Percentiles rank a stretch among this genome's conserved stretches.
Evolutionary conservation across 352 stramenopile genomes (phyloP).

Genomic region (Phytophthora hybrid): DNA sequence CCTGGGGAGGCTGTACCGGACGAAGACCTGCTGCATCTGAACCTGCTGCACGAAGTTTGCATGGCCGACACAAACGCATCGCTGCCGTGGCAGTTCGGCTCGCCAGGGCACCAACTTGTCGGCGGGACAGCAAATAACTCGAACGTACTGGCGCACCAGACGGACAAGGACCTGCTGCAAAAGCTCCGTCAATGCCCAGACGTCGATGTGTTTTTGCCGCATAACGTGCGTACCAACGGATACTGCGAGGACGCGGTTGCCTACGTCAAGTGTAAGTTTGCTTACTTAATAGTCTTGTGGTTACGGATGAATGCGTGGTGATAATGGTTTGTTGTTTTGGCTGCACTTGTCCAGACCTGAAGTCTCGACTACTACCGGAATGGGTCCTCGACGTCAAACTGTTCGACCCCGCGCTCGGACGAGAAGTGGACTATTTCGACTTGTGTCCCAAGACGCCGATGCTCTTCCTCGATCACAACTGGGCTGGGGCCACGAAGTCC

Average conservation of each 20-base stretch:
- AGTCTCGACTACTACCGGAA: conserved; percentile 43
- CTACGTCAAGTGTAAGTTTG: conserved; percentile 58
- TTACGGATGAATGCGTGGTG: not conserved
- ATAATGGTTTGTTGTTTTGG: not conserved
- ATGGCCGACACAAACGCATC: conserved; percentile 29
- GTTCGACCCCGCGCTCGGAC: conserved; percentile 31
- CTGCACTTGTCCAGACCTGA: conserved; percentile 29
- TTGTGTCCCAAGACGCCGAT: conserved; percentile 59
- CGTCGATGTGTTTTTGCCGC: conserved; percentile 58
- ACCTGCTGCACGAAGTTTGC: conserved; percentile 46
- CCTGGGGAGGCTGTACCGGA: conserved; percentile 28
- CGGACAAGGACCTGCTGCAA: conserved; percentile 41
- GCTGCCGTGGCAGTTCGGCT: conserved; percentile 46
- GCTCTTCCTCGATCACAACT: conserved; percentile 70
- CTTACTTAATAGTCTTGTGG: not conserved
- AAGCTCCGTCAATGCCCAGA: conserved; percentile 52
- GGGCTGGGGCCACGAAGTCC: conserved; percentile 32
- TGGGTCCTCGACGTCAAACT: conserved; percentile 47
- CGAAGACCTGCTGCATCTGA: conserved; percentile 44
- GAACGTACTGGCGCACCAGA: conserved; percentile 32
- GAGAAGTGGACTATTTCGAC: conserved; percentile 61
- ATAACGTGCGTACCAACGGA: conserved; percentile 33
- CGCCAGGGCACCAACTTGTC: conserved; percentile 35
- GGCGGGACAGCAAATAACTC: conserved; percentile 35
- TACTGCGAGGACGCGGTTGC: conserved; percentile 65